Evolutionary conservation across 1,139 yeast species (phyloP).

Genomic region (Candida mesenterica): DNA sequence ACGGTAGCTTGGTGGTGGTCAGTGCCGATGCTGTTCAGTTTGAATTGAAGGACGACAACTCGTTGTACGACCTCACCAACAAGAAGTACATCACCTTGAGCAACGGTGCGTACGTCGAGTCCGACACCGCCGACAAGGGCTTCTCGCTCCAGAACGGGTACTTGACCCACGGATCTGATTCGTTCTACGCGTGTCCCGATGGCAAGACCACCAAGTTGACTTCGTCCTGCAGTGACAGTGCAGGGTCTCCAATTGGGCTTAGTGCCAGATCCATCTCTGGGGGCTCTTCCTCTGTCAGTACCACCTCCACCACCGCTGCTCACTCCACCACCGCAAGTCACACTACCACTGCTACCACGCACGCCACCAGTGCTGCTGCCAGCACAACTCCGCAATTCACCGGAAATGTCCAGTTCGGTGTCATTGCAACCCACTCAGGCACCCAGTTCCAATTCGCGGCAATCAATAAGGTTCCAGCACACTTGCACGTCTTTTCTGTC

Average conservation of each 20-base stretch:
- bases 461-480: slow-evolving; percentile 27
- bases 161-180: slow-evolving; percentile 14
- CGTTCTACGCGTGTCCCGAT: slow-evolving; percentile 22
- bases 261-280: slow-evolving; percentile 5
- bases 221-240: slow-evolving; percentile 9
- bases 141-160: slow-evolving; percentile 18
- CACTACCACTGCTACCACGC: background rate
- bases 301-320: slow-evolving; percentile 2
- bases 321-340: background rate
- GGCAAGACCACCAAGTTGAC: slow-evolving; percentile 13
- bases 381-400: background rate
- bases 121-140: slow-evolving; percentile 16
- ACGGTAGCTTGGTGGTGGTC: slow-evolving; percentile 18
- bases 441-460: slow-evolving; percentile 20
- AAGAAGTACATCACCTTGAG: slow-evolving; percentile 16
- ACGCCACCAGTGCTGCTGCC: background rate
- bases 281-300: slow-evolving; percentile 1
- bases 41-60: slow-evolving; percentile 19
- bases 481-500: slow-evolving; percentile 31
- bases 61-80: slow-evolving; percentile 21
- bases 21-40: slow-evolving; percentile 14
- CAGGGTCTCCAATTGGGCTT: slow-evolving; percentile 15
- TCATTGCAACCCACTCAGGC: slow-evolving; percentile 23
- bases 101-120: slow-evolving; percentile 14
- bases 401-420: slow-evolving; percentile 13